A percentile compares a stretch with the other conserved stretches of the same genome.
phyloP scores from a whole-genome alignment of 331 rosid genomes.

The Phaseolus coccineus region DNA sequence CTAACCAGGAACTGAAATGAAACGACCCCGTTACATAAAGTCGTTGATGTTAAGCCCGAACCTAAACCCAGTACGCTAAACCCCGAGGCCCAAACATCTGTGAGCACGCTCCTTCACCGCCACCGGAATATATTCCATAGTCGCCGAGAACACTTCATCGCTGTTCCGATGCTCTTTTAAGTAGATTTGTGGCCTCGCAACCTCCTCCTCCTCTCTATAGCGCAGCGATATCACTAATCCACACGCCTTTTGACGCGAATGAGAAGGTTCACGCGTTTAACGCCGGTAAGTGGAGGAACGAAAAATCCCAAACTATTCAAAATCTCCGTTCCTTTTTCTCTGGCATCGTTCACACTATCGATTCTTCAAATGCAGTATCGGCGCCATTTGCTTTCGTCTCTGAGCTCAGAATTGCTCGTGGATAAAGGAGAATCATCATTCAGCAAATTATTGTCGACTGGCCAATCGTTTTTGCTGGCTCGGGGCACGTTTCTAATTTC shows the following conservation, averaged over 20 bases:
- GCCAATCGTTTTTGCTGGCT: slow-evolving; percentile 47
- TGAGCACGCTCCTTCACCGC: slow-evolving; percentile 19
- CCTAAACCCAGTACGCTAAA: slow-evolving; percentile 38
- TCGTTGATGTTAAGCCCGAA: background rate
- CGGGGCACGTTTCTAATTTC: slow-evolving; percentile 50
- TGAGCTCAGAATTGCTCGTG: slow-evolving; percentile 49
- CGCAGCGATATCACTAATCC: background rate
- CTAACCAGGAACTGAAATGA: background rate
- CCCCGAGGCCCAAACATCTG: slow-evolving; percentile 38
- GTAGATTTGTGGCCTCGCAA: background rate
- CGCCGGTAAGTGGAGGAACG: slow-evolving; percentile 58
- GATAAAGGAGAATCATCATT: slow-evolving; percentile 43
- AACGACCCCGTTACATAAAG: background rate
- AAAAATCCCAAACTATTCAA: background rate
- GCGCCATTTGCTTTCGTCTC: slow-evolving; percentile 62
- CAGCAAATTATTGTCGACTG: slow-evolving; percentile 42
- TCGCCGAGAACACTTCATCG: background rate
- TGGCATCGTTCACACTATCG: background rate
- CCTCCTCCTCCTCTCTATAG: background rate
- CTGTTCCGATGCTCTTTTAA: slow-evolving; percentile 27
- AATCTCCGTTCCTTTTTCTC: background rate
- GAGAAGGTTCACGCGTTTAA: slow-evolving; percentile 66
- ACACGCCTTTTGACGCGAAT: slow-evolving; percentile 39
- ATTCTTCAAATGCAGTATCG: slow-evolving; percentile 62
- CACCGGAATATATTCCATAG: slow-evolving; percentile 23